Evolutionary conservation across 768 basidiomycete species (phyloP), one percentile per base, ranked within the genome.

Genomic region (Boletus rufocinnamomeus): DNA sequence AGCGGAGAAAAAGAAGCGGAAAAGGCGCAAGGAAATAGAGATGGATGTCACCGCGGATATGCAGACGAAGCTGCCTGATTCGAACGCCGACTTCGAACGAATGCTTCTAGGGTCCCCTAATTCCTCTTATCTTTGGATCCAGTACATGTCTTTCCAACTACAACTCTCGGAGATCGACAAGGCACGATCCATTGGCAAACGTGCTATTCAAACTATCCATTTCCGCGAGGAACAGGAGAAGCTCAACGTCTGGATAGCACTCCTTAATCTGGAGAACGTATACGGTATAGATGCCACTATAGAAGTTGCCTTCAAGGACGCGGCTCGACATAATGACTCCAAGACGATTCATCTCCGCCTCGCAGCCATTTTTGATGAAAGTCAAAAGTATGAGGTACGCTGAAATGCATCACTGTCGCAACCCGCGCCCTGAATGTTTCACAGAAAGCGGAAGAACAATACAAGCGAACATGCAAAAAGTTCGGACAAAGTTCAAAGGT

Each of bases 101-200:
- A 76, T 92, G 37, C 82, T 99, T 47, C 81, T 98, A 40, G 92
- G 93, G 30, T 95, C 96, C 0, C 96, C 97, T 2, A 94, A 97
- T 70, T 98, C 95, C 8, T 98, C 97, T 0, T 97, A 90, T 75
- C 82, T 98, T 35, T 99, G 97, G 97, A 88, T 99, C 58, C 95
- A 98, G 72, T 99, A 95, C 73, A 98, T 99, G 94, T 96, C 97
- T 10, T 96, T 98, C 84, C 93, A 95, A 67, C 79, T 98, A 13
- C 94, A 94, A 64, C 83, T 99, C n/a, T 93, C 95, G 32, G 96
- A 99, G 75, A 79, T 97, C 55, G 95, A 95, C 66, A 97, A 95
- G 74, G 97, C 96, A 16, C 84, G 94, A 45, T 87, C 90, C 70
- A 87, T 95, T 52, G 95, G 87, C 48, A 82, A 84, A 53, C 85